These are phyloP conservation scores for Blastosporella zonata DNA, from an alignment of 1,284 basidiomycete species.

Conservation along the genomic window DNA sequence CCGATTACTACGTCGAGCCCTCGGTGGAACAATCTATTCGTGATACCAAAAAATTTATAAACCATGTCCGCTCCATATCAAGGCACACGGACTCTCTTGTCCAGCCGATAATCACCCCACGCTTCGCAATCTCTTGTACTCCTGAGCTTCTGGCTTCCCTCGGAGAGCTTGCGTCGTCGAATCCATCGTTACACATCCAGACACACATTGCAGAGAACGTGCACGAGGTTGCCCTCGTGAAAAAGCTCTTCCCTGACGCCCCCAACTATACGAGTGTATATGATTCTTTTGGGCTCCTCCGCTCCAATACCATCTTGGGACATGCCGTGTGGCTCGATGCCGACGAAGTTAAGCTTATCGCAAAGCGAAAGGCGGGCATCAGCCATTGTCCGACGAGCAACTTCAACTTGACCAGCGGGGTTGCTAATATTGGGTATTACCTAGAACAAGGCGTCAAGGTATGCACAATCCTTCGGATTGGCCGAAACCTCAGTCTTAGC, in stretches of 20 bases:
- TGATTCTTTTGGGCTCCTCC: slow-evolving; percentile 75
- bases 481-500: background rate
- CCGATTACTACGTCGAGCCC: slow-evolving; percentile 72
- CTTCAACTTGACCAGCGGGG: slow-evolving; percentile 84
- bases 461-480: slow-evolving; percentile 18
- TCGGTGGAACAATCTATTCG: slow-evolving; percentile 55
- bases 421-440: slow-evolving; percentile 75
- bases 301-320: slow-evolving; percentile 81
- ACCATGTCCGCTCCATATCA: slow-evolving; percentile 60
- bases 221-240: slow-evolving; percentile 70
- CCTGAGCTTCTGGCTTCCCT: slow-evolving; percentile 66
- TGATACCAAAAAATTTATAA: slow-evolving; percentile 66
- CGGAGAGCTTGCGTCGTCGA: slow-evolving; percentile 52
- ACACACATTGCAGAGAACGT: slow-evolving; percentile 92
- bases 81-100: slow-evolving; percentile 48
- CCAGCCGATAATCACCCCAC: slow-evolving; percentile 89
- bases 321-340: slow-evolving; percentile 84
- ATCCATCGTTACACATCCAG: slow-evolving; percentile 75
- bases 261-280: slow-evolving; percentile 78
- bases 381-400: slow-evolving; percentile 95
- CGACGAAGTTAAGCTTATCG: slow-evolving; percentile 75
- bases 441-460: slow-evolving; percentile 88
- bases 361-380: slow-evolving; percentile 67
- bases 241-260: slow-evolving; percentile 60
- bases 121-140: slow-evolving; percentile 94